Base-by-base conservation (phyloP, 352 stramenopile species). In the Phytophthora sp. region DNA sequence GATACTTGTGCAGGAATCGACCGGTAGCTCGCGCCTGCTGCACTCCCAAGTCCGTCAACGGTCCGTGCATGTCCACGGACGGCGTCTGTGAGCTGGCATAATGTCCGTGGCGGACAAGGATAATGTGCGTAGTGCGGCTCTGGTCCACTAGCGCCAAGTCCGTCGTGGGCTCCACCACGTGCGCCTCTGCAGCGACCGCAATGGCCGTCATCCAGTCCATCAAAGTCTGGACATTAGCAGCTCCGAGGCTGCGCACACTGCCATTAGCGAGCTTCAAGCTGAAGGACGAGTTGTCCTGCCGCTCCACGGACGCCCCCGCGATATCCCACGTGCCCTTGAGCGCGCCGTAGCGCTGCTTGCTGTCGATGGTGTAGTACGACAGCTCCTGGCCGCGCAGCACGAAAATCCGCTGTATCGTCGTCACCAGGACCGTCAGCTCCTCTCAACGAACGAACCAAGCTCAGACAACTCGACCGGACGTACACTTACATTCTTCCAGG, bases 121-220 rank as follows among this genome's bases (percentile, higher is more conserved):
- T 75, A 18, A 89, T 76, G 70, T 89, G 79, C 46, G 78, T 91
- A 9, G 80, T 88, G 63, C 80, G 77, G 23, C 77, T 82, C 50
- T 89, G 79, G 56, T 91, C 82, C 21, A 91, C 79, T 2, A 89
- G 50, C 10, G 79, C 67, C 28, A 80, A 62, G 37, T 84, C 72
- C 6, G 66, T 48, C 5, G 78, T 69, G 4, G 77, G 77, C 27
- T 76, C 48, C 8, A 89, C 62, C 11, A 80, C 61, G 12, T 55
- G 27, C 11, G 79, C 77, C 18, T 77, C 62, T 1, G 79, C 63
- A 21, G 77, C 74, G 15, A 91, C 56, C 0, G 78, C 63, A 69
- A 91, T 79, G 11, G 82, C 78, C 18, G 82, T 91, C 71, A 91
- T 84, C 82, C 82, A 91, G 68, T 91, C 79, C 71, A 91, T 84